Conservation (phyloP, 805 yeast species). For the Saccharomycopsis fermentans region DNA sequence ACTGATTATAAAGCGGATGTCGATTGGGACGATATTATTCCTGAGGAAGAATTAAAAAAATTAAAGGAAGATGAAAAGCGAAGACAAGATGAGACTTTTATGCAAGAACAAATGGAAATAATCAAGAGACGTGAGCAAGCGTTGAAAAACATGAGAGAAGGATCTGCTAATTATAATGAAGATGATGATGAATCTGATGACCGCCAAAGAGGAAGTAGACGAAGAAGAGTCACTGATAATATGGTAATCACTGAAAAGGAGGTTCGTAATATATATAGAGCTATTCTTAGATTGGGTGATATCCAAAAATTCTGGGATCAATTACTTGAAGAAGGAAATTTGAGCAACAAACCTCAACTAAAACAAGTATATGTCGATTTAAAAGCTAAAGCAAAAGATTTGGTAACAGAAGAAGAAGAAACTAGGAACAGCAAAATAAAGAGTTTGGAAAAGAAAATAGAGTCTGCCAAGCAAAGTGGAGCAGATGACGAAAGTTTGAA, state of each 20-base stretch:
- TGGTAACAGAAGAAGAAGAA: conserved; percentile 55
- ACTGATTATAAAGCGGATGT: conserved; percentile 98
- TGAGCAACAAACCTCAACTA: conserved; percentile 73
- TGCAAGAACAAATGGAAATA: conserved; percentile 85
- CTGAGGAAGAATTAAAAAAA: conserved; percentile 81
- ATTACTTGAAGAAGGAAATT: conserved; percentile 78
- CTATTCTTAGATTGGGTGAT: conserved; percentile 76
- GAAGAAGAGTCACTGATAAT: conserved; percentile 34
- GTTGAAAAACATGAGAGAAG: conserved; percentile 42
- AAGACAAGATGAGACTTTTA: conserved; percentile 72
- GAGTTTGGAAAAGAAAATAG: conserved; percentile 50
- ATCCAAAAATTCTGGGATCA: conserved; percentile 69
- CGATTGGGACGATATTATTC: conserved; percentile 98
- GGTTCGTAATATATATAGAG: conserved; percentile 73
- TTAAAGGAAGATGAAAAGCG: conserved; percentile 87
- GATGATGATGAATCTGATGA: conserved; percentile 31
- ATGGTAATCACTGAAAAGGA: conserved; percentile 73
- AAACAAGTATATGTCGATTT: conserved; percentile 71
- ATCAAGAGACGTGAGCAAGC: conserved; percentile 74
- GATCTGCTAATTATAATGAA: conserved; percentile 27
- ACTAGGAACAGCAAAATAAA: conserved; percentile 46
- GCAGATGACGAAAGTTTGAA: conserved; percentile 24
- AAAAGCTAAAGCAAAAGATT: conserved; percentile 46
- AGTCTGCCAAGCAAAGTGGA: conserved; percentile 39
- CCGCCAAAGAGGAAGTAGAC: conserved; percentile 26